A percentile compares a stretch with the other conserved stretches of the same genome.
Conservation (phyloP, 179 eudicot species). For the Silene coronaria region DNA sequence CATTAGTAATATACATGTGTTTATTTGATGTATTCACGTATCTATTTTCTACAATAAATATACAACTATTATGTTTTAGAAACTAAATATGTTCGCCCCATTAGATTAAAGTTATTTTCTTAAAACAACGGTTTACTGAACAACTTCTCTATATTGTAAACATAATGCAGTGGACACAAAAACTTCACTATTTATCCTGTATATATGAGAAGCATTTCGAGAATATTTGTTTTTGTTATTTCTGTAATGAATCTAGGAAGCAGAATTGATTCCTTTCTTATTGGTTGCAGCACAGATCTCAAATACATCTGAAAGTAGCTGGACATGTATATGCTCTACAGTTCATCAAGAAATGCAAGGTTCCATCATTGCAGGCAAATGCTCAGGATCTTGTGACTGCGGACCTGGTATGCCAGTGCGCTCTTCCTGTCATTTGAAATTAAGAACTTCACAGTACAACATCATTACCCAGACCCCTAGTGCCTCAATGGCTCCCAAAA, state of each 20-base stretch:
- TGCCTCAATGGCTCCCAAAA: not conserved
- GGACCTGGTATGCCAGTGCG: constrained; percentile 43
- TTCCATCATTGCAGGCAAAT: constrained; percentile 39
- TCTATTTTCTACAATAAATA: not conserved
- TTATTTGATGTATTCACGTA: too few species aligned
- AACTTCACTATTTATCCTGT: too few species aligned
- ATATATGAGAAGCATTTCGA: not conserved
- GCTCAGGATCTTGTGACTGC: constrained; percentile 76
- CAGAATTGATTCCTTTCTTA: not conserved
- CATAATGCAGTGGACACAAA: too few species aligned
- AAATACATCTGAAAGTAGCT: constrained; percentile 37
- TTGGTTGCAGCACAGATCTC: constrained; percentile 41
- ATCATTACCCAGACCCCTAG: not conserved
- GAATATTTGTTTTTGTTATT: not conserved
- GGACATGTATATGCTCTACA: constrained; percentile 69
- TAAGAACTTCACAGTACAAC: not conserved
- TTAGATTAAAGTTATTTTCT: too few species aligned
- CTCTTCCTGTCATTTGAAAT: not conserved
- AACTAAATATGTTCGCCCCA: not conserved
- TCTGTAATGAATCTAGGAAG: not conserved
- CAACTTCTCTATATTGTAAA: too few species aligned
- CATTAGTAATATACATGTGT: not conserved
- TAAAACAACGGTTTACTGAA: too few species aligned
- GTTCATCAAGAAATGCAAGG: constrained; percentile 35
- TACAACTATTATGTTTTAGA: too few species aligned